Evolutionary conservation across 1,284 basidiomycete genomes (phyloP), one percentile per base, ranked within the genome.

Genomic region (Cryptococcus sp.): DNA sequence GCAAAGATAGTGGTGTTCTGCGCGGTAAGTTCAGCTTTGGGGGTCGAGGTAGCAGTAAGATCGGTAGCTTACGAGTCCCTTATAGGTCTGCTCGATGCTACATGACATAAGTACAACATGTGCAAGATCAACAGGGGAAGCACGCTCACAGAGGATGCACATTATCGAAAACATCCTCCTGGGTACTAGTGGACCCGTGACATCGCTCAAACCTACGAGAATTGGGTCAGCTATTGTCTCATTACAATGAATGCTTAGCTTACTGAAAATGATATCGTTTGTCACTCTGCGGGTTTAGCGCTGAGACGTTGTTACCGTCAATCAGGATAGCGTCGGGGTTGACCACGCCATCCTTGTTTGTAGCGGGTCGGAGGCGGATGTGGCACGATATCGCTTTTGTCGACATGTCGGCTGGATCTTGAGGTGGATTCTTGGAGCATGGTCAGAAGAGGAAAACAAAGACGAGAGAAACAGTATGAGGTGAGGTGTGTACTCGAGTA

Each of bases 1-100:
- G 69, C 65, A 50, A 75, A 70, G 23, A 73, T 63, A 0, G 68
- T 71, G 6, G 65, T 59, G 39, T 66, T 70, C 72, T 74, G 41
- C 1, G 20, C 7, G 8, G 8, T 22, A 45, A 10, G 10, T 4
- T 31, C 27, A 31, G 27, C 27, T 10, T 4, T 31, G 10, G 4
- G 27, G 5, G 4, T 5, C 27, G 4, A 31, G 10, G 27, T 31
- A 31, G 27, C 27, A 31, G 27, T 5, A 31, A 31, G 27, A 45
- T 15, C 40, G 5, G 17, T 3, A 27, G 55, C 67, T 57, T 46
- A 73, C 71, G 16, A 61, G 56, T 4, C 72, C 72, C 27, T 53
- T 47, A 41, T 60, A 64, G 1, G 66, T 69, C 50, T 67, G 59
- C 3, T 67, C 60, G 5, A 72, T 23, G 13, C 67, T 70, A 25